Percentiles rank a stretch among this genome's conserved stretches.
phyloP scores from a whole-genome alignment of 139 green algal genomes.

The Ettlia oleoabundans region DNA sequence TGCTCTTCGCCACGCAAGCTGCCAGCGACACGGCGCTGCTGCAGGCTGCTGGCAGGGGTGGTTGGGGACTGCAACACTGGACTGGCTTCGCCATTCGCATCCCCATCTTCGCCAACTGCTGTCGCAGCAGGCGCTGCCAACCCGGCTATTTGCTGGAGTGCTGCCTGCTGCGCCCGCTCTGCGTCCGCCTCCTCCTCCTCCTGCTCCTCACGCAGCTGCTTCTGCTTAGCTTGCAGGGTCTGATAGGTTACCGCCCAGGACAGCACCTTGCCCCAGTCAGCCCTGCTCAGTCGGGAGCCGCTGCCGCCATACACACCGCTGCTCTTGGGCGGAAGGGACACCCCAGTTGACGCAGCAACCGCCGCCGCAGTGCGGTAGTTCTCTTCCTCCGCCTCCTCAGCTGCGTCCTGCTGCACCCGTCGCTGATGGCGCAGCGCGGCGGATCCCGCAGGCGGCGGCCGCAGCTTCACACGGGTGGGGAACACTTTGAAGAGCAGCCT shows the following conservation, averaged over 20 bases:
- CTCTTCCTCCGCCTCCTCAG: slow-evolving; percentile 15
- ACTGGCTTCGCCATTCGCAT: too few species aligned
- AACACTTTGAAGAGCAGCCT: slow-evolving; percentile 53
- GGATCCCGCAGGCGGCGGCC: slow-evolving; percentile 37
- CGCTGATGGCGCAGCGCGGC: slow-evolving; percentile 29
- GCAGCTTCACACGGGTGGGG: slow-evolving; percentile 47
- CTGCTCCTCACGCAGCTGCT: slow-evolving; percentile 9
- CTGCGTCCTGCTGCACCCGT: slow-evolving; percentile 39
- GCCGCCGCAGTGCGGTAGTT: slow-evolving; percentile 36
- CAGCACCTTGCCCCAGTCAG: slow-evolving; percentile 46
- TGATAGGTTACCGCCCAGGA: slow-evolving; percentile 49
- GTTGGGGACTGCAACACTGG: too few species aligned
- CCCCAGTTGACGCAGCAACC: slow-evolving; percentile 32
- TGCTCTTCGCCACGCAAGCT: too few species aligned
- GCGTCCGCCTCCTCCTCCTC: neutral
- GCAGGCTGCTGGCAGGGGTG: too few species aligned
- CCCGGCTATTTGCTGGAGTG: too few species aligned
- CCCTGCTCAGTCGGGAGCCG: neutral
- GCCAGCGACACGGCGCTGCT: too few species aligned
- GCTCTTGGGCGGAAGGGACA: slow-evolving; percentile 24
- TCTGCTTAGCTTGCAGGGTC: slow-evolving; percentile 17
- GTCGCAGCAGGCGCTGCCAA: too few species aligned
- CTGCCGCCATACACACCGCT: slow-evolving; percentile 23
- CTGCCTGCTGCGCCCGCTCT: neutral
- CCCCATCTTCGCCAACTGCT: too few species aligned